Evolutionary conservation across 176 grass and related monocot genomes (phyloP), one percentile per base, ranked within the genome.

Genomic region (Oryza glumipatula): DNA sequence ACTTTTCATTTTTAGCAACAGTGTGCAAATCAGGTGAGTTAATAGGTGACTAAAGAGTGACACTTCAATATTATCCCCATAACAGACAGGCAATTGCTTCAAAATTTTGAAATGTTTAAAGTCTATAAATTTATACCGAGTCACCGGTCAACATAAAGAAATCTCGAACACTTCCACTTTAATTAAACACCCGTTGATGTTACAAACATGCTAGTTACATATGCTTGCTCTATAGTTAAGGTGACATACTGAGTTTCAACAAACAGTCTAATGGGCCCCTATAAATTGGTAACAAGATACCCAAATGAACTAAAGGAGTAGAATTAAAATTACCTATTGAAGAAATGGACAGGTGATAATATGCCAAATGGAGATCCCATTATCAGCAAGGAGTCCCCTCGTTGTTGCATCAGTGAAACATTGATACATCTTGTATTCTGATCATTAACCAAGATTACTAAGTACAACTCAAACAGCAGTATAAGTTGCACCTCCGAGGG

Each of bases 341-440:
- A 90, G 85, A 98, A 98, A 90, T 98, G 96, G 44, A 88, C 88
- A 5, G 91, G 87, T 51, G 96, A 94, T 86, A 98, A 56, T 80
- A 93, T 68, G 48, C 93, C 96, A 76, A 98, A 98, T 76, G 91
- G 96, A 86, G 91, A 98, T 69, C 96, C 96, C 69, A 90, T 79
- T 80, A 93, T 73, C 81, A 95, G 69, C 87, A 98, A 78, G 70
- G 80, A 68, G 85, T 98, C 91, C 65, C 93, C 93, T 89, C 88
- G 91, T 70, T 89, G 82, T 77, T 91, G 86, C 60, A 54, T 48
- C 48, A 43, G 48, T 85, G 96, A 94, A 81, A 90, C 85, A 70
- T 94, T 68, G 67, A 90, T 81, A 79, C 66, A 83, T 84, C 72
- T 68, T 79, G 80, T 44, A 80, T 84, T 88, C 96, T 98, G 81